Conservation (phyloP, 2,329 filamentous ascomycete genomes). For the Colletotrichum godetiae region DNA sequence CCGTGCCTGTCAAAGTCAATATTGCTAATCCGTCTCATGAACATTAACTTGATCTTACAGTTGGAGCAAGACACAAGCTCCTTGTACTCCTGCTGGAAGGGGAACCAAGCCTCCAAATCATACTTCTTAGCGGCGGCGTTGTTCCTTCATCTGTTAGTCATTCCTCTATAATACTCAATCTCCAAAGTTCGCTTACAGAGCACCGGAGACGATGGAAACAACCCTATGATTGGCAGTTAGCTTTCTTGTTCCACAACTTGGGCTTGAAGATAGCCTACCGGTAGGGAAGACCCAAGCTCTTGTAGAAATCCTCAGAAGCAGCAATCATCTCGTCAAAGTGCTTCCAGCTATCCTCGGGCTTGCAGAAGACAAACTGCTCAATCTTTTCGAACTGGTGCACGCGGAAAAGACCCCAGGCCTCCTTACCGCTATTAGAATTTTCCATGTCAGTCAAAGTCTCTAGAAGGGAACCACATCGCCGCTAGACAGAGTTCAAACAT, state of each 20-base stretch:
- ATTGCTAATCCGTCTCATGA: not conserved
- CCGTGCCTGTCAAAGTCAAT: constrained; percentile 26
- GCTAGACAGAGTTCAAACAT: constrained; percentile 55
- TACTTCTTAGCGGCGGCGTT: constrained; percentile 89
- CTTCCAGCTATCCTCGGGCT: constrained; percentile 92
- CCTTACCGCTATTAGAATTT: constrained; percentile 64
- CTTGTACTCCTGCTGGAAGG: constrained; percentile 97
- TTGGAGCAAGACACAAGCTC: constrained; percentile 98
- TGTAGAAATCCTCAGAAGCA: constrained; percentile 93
- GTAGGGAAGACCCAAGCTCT: constrained; percentile 89
- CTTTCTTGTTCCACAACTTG: not conserved
- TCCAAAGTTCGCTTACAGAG: constrained; percentile 58
- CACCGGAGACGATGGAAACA: constrained; percentile 95
- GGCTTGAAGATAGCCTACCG: constrained; percentile 51
- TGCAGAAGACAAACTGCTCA: constrained; percentile 83
- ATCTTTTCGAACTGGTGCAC: constrained; percentile 98
- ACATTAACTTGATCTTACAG: constrained; percentile 73
- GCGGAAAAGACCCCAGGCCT: constrained; percentile 98
- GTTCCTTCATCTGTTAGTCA: constrained; percentile 13
- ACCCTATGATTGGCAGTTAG: constrained; percentile 53
- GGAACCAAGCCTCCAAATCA: constrained; percentile 97
- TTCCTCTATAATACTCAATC: too few relatives aligned
- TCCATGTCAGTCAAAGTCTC: not conserved
- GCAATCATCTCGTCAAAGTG: constrained; percentile 93
- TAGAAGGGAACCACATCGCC: not conserved